Conservation (phyloP, 225 moss, liverwort and hornwort genomes). For the Pseudisothecium myosuroides region DNA sequence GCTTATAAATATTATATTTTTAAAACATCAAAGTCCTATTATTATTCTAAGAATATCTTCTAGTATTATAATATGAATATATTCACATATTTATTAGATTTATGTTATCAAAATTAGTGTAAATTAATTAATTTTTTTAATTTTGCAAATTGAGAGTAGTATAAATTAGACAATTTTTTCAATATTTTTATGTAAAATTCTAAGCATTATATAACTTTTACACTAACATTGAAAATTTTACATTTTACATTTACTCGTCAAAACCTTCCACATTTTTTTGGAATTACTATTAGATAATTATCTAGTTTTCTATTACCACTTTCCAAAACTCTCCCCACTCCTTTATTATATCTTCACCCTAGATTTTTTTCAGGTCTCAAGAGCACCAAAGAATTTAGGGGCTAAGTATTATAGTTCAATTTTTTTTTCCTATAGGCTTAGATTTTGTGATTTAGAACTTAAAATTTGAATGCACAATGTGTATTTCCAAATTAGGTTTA, state of each 20-base stretch:
- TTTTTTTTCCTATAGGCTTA: not conserved
- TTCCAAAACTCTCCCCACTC: not conserved
- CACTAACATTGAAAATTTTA: accelerated
- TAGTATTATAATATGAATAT: too few species aligned
- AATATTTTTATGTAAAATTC: not conserved
- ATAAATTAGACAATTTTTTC: too few species aligned
- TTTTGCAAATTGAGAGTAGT: too few species aligned
- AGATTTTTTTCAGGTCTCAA: not conserved
- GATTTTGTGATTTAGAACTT: not conserved
- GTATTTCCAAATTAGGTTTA: not conserved
- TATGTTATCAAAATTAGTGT: too few species aligned
- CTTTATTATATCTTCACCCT: not conserved
- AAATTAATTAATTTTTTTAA: too few species aligned
- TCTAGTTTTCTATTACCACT: not conserved
- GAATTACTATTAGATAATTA: not conserved
- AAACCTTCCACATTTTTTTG: not conserved
- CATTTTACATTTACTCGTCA: not conserved
- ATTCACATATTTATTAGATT: too few species aligned
- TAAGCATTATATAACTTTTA: not conserved
- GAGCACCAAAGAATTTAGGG: not conserved
- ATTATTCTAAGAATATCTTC: too few species aligned
- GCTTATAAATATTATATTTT: too few species aligned
- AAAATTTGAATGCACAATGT: not conserved
- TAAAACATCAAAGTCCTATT: too few species aligned
- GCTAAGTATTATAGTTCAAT: not conserved